Conservation (phyloP, 2,329 filamentous ascomycete genomes). For the Penicillium expansum region DNA sequence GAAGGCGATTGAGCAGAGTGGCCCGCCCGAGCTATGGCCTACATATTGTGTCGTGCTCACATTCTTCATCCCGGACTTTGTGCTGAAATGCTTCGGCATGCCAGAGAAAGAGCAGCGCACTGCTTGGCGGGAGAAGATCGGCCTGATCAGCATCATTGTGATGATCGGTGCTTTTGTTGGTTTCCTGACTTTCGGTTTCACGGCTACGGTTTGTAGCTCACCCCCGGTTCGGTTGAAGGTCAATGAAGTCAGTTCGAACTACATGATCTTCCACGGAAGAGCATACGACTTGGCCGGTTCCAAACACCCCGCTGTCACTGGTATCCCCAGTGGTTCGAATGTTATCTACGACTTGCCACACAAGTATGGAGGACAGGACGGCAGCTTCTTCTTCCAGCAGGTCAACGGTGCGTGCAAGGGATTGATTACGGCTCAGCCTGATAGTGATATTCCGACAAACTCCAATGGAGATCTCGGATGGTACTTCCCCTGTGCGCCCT, state of each 20-base stretch:
- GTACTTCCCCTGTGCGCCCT: slow-evolving; percentile 93
- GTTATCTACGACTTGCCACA: slow-evolving; percentile 82
- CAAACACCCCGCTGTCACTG: slow-evolving; percentile 73
- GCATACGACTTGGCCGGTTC: slow-evolving; percentile 81
- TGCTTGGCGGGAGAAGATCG: slow-evolving; percentile 98
- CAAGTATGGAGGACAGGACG: slow-evolving; percentile 83
- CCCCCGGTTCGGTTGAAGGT: slow-evolving; percentile 71
- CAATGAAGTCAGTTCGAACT: slow-evolving; percentile 76
- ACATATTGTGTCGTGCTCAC: slow-evolving; percentile 92
- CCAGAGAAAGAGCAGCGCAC: slow-evolving; percentile 79
- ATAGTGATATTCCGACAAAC: slow-evolving; percentile 73
- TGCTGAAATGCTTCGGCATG: slow-evolving; percentile 83
- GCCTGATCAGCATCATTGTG: slow-evolving; percentile 88
- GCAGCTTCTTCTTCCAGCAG: slow-evolving; percentile 96
- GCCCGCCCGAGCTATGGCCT: slow-evolving; percentile 87
- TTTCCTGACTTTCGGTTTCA: slow-evolving; percentile 96
- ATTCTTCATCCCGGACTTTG: slow-evolving; percentile 86
- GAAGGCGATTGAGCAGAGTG: slow-evolving; percentile 62
- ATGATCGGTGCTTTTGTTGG: slow-evolving; percentile 85
- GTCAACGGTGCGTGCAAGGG: slow-evolving; percentile 96
- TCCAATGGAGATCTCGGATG: slow-evolving; percentile 73
- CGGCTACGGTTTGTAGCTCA: slow-evolving; percentile 74
- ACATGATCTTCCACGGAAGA: slow-evolving; percentile 94
- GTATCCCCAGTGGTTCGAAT: slow-evolving; percentile 72
- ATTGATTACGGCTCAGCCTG: slow-evolving; percentile 67